Conservation (phyloP, 257 asterid species). For the Plectranthus barbatus region DNA sequence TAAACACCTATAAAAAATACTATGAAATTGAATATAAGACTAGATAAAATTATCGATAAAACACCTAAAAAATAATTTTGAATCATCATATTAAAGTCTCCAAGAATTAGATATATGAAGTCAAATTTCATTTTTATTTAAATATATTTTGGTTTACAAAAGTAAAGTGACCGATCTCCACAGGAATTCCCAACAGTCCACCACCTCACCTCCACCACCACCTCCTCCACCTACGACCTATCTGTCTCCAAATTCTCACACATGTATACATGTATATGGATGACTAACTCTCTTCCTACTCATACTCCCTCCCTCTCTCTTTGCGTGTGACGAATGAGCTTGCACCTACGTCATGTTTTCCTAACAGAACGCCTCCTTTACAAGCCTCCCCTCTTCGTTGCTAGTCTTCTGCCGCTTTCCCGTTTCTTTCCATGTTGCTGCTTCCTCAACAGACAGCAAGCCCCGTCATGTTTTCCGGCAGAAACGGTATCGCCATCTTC, state of each 20-base stretch:
- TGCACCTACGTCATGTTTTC: conserved; percentile 15
- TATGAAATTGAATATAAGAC: too few species aligned
- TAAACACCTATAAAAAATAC: too few species aligned
- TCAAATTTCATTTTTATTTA: too few species aligned
- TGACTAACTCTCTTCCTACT: background rate
- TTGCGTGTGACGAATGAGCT: background rate
- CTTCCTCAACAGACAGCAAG: background rate
- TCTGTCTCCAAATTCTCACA: background rate
- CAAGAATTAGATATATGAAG: too few species aligned
- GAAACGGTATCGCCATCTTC: background rate
- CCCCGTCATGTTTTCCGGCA: background rate
- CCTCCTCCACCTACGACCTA: background rate
- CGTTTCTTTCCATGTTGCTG: background rate
- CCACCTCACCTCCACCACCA: background rate
- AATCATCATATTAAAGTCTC: too few species aligned
- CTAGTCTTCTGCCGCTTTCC: background rate
- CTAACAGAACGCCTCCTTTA: conserved; percentile 17
- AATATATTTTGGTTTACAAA: too few species aligned
- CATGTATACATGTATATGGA: background rate
- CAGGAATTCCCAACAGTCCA: background rate
- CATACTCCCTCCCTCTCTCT: background rate
- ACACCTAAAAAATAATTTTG: too few species aligned
- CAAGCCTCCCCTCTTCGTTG: background rate
- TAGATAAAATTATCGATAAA: too few species aligned
- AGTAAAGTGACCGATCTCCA: background rate